These are phyloP conservation scores for Dactylellina drechsleri DNA, from an alignment of 2,329 filamentous ascomycete species.

Conservation along the genomic window DNA sequence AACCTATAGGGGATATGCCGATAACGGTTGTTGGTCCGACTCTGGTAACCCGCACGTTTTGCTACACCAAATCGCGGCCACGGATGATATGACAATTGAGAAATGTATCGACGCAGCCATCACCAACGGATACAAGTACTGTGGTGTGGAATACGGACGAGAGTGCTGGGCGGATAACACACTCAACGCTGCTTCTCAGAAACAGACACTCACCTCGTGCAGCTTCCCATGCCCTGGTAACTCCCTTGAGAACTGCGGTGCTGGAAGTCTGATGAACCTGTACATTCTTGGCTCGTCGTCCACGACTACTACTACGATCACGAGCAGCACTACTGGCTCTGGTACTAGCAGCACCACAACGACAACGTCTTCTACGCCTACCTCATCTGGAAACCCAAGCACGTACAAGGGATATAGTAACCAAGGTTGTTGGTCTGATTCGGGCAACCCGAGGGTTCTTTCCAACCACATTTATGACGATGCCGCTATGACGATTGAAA, in stretches of 20 bases:
- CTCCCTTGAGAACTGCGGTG: constrained; percentile 62
- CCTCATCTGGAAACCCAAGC: constrained; percentile 19
- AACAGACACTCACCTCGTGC: constrained; percentile 43
- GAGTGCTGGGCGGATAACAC: constrained; percentile 58
- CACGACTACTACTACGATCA: background rate
- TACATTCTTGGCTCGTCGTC: constrained; percentile 57
- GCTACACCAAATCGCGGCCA: constrained; percentile 14
- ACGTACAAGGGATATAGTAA: constrained; percentile 39
- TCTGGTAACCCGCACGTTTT: background rate
- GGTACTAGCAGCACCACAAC: constrained; percentile 25
- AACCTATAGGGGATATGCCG: constrained; percentile 30
- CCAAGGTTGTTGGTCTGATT: constrained; percentile 38
- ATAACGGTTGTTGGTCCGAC: constrained; percentile 35
- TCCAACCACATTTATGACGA: constrained; percentile 7
- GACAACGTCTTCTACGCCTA: constrained; percentile 1
- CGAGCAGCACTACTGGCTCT: constrained; percentile 40
- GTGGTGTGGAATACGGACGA: constrained; percentile 59
- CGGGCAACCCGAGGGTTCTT: constrained; percentile 19
- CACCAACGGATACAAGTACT: constrained; percentile 57
- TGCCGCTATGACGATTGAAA: constrained; percentile 44
- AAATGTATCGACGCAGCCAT: constrained; percentile 47
- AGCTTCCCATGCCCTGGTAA: constrained; percentile 61
- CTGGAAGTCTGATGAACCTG: constrained; percentile 61
- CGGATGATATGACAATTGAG: constrained; percentile 43
- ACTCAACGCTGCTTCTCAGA: constrained; percentile 35